phyloP scores from a whole-genome alignment of 2,329 filamentous ascomycete species.

The Chrysoporthe cubensis region DNA sequence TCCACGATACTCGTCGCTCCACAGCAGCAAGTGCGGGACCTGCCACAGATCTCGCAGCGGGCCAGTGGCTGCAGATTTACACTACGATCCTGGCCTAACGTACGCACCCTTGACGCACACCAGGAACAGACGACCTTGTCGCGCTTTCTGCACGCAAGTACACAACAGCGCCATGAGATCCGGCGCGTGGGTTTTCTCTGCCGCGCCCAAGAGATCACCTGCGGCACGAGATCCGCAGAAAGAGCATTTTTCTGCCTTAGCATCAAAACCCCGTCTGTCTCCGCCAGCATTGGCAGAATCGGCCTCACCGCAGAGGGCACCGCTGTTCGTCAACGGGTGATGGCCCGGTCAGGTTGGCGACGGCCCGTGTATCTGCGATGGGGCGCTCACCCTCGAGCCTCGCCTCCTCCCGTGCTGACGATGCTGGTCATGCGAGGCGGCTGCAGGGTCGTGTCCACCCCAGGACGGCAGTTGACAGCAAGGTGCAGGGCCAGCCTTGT shows the following conservation, averaged over 20 bases:
- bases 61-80: conserved; percentile 6
- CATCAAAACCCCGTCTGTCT: neutral
- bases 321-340: neutral
- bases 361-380: neutral
- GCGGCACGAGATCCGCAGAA: neutral
- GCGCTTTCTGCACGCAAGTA: neutral
- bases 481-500: conserved; percentile 23
- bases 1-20: conserved; percentile 1
- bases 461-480: conserved; percentile 26
- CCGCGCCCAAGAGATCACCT: neutral
- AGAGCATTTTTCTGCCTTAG: too few relatives aligned
- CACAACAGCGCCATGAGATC: neutral
- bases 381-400: neutral
- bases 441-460: conserved; percentile 20
- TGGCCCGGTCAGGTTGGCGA: neutral
- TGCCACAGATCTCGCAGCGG: conserved; percentile 6
- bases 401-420: conserved; percentile 5
- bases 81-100: neutral
- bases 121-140: neutral
- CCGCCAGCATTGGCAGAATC: neutral
- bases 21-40: neutral
- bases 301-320: neutral
- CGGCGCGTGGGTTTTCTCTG: neutral
- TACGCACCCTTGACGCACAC: neutral
- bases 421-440: conserved; percentile 12